phyloP scores from a whole-genome alignment of 2,329 filamentous ascomycete genomes.

The Aspergillus ustus region DNA sequence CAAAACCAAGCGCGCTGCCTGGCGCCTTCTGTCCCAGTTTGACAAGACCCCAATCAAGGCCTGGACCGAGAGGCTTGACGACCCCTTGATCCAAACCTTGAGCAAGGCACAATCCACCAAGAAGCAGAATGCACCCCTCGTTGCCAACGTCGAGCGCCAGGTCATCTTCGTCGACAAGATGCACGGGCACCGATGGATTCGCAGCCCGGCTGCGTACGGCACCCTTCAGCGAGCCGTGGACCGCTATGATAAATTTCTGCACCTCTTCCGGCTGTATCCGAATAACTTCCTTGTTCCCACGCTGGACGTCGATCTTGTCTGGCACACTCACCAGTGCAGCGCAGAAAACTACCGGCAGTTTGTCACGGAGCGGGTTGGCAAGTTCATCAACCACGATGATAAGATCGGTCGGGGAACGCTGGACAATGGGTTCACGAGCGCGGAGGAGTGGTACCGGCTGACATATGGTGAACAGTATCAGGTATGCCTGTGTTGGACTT shows the following conservation, averaged over 20 bases:
- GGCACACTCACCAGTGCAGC: conserved; percentile 40
- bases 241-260: conserved; percentile 53
- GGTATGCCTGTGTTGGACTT: conserved; percentile 16
- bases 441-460: conserved; percentile 15
- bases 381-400: conserved; percentile 77
- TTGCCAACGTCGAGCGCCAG: conserved; percentile 49
- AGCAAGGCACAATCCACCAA: not conserved
- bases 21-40: not conserved
- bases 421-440: conserved; percentile 60
- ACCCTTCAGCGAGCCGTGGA: conserved; percentile 68
- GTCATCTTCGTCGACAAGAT: conserved; percentile 62
- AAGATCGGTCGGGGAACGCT: conserved; percentile 71
- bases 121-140: conserved; percentile 25
- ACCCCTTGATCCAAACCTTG: not conserved
- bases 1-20: not conserved
- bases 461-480: conserved; percentile 13
- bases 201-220: conserved; percentile 65
- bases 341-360: conserved; percentile 40
- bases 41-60: not conserved
- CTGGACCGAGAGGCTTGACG: not conserved
- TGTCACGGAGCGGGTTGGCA: conserved; percentile 43
- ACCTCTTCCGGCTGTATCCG: conserved; percentile 43
- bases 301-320: conserved; percentile 40
- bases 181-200: conserved; percentile 77
- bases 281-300: conserved; percentile 38